These are phyloP conservation scores for Paspalum vaginatum DNA, from an alignment of 176 grass and related monocot genomes.

Conservation along the genomic window DNA sequence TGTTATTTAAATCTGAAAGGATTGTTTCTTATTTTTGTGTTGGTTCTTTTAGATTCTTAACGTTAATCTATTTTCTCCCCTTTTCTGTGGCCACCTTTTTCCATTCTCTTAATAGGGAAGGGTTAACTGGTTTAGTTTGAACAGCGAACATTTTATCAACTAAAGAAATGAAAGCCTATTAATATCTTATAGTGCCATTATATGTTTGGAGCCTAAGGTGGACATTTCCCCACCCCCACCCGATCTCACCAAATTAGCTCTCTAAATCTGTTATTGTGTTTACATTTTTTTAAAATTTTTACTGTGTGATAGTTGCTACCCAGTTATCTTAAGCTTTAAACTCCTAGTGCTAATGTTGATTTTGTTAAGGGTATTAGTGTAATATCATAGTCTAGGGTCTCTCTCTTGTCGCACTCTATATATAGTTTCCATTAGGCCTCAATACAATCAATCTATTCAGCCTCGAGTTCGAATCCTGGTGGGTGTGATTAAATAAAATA, in stretches of 20 bases:
- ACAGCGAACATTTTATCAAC: background rate
- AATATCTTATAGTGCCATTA: background rate
- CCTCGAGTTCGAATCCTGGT: no score
- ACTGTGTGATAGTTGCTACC: background rate
- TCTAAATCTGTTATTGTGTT: background rate
- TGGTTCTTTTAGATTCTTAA: slow-evolving; percentile 13
- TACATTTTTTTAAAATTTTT: background rate
- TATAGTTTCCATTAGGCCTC: no score
- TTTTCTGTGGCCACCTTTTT: background rate
- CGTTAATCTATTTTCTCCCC: no score
- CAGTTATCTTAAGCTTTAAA: background rate
- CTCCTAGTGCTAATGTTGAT: background rate
- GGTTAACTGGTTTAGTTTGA: slow-evolving; percentile 2
- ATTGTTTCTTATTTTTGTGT: slow-evolving; percentile 27
- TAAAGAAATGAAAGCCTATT: no score
- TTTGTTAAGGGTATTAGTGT: no score
- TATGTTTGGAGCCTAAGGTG: background rate
- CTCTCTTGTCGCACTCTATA: no score
- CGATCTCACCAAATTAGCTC: background rate
- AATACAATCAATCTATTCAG: no score
- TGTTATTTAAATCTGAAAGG: slow-evolving; percentile 24
- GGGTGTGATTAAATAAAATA: no score
- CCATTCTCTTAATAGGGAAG: background rate
- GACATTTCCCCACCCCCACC: no score
- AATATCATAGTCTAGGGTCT: no score